Percentiles rank a stretch among this genome's conserved stretches.
Conservation (phyloP, 2,329 filamentous ascomycete species). For the Bipolaris gigantea region DNA sequence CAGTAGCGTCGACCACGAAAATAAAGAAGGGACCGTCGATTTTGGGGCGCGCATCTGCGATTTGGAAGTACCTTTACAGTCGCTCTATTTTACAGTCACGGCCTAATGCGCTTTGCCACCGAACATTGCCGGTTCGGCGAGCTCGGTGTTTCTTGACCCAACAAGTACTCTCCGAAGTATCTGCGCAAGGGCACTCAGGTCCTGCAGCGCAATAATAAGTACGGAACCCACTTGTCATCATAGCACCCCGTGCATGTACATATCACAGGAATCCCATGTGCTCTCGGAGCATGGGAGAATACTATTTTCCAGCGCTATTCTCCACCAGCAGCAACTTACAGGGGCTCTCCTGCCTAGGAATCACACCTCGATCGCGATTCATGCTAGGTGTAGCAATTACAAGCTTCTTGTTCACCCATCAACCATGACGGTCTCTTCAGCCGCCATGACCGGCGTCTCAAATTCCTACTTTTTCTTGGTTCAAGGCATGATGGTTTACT, state of each 20-base stretch:
- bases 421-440: background rate
- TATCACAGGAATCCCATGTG: background rate
- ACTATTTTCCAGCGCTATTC: conserved; percentile 6
- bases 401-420: background rate
- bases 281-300: background rate
- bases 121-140: background rate
- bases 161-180: background rate
- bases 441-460: background rate
- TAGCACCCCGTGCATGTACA: background rate
- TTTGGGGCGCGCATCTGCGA: background rate
- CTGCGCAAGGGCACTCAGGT: conserved; percentile 3
- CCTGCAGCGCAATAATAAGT: background rate
- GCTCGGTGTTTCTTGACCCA: background rate
- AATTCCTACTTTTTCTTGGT: background rate
- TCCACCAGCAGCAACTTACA: background rate
- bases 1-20: conserved; percentile 6
- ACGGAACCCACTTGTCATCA: background rate
- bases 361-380: conserved; percentile 1
- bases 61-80: background rate
- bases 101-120: background rate
- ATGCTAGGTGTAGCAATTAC: background rate
- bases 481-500: background rate
- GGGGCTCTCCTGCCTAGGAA: background rate
- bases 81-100: background rate
- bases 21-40: background rate